Evolutionary conservation across 257 asterid genomes (phyloP).

Genomic region (Galeopsis tetrahit): DNA sequence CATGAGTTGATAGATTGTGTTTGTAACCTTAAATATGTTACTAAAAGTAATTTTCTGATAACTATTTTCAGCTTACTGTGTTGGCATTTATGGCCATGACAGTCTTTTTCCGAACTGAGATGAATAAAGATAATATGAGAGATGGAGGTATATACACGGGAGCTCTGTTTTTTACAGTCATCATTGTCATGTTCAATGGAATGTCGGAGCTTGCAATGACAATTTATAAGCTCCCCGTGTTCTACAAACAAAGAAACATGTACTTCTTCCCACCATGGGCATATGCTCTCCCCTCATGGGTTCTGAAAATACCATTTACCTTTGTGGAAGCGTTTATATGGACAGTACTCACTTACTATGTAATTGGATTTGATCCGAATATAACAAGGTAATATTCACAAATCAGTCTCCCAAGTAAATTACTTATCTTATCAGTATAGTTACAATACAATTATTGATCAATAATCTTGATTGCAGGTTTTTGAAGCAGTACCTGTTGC

Average conservation of each 20-base stretch:
- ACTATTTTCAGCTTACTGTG: slow-evolving; percentile 45
- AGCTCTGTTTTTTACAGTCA: slow-evolving; percentile 51
- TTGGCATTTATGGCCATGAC: slow-evolving; percentile 51
- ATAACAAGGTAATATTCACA: slow-evolving; percentile 51
- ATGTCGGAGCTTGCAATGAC: slow-evolving; percentile 60
- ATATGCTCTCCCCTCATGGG: slow-evolving; percentile 64
- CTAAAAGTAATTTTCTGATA: slow-evolving; percentile 18
- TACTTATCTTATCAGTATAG: not conserved
- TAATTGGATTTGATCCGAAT: slow-evolving; percentile 74
- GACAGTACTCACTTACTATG: slow-evolving; percentile 64
- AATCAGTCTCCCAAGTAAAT: not conserved
- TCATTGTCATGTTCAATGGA: slow-evolving; percentile 63
- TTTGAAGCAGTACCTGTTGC: slow-evolving; percentile 56
- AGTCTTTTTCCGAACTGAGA: slow-evolving; percentile 63
- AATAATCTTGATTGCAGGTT: slow-evolving; percentile 39
- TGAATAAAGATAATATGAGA: slow-evolving; percentile 32
- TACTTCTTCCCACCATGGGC: slow-evolving; percentile 70
- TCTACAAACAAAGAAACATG: slow-evolving; percentile 69
- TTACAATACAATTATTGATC: not conserved
- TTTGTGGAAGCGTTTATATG: slow-evolving; percentile 58
- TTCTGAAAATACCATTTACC: slow-evolving; percentile 59
- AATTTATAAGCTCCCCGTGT: slow-evolving; percentile 65
- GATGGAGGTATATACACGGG: slow-evolving; percentile 64
- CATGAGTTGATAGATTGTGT: not conserved
- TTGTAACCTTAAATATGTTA: not conserved